Evolutionary conservation across 2,329 filamentous ascomycete genomes (phyloP).

Genomic region (Blumeria graminis): DNA sequence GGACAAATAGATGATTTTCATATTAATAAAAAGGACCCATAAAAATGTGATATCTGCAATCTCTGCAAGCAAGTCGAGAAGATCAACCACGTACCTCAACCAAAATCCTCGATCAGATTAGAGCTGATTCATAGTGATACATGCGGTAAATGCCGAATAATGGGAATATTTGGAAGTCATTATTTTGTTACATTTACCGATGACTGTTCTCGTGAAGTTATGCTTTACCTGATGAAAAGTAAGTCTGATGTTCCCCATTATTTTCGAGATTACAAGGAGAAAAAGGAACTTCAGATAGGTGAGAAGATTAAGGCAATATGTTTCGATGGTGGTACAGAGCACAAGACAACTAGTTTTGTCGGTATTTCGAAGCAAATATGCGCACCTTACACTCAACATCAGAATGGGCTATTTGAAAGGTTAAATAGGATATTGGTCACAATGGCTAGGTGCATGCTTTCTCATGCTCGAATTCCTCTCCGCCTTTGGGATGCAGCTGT

Average conservation of each 20-base stretch:
- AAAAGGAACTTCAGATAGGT: neutral
- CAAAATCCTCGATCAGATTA: too few relatives aligned
- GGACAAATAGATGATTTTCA: neutral
- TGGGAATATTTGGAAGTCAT: neutral
- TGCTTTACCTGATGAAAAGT: neutral
- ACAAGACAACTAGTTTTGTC: neutral
- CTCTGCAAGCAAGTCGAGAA: too few relatives aligned
- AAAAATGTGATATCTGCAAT: too few relatives aligned
- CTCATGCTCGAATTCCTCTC: neutral
- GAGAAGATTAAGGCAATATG: neutral
- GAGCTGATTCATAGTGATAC: too few relatives aligned
- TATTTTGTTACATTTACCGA: neutral
- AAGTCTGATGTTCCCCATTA: neutral
- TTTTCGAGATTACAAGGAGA: neutral
- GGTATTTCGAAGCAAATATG: neutral
- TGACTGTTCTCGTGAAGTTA: neutral
- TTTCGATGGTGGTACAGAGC: neutral
- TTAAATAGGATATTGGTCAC: neutral
- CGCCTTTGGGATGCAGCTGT: neutral
- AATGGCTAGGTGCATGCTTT: neutral
- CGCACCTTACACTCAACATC: neutral
- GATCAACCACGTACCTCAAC: too few relatives aligned
- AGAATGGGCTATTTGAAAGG: neutral
- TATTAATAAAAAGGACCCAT: too few relatives aligned
- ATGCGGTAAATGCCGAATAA: neutral